Conservation (phyloP, 2,329 filamentous ascomycete species). For the Pseudogymnoascus sp. region DNA sequence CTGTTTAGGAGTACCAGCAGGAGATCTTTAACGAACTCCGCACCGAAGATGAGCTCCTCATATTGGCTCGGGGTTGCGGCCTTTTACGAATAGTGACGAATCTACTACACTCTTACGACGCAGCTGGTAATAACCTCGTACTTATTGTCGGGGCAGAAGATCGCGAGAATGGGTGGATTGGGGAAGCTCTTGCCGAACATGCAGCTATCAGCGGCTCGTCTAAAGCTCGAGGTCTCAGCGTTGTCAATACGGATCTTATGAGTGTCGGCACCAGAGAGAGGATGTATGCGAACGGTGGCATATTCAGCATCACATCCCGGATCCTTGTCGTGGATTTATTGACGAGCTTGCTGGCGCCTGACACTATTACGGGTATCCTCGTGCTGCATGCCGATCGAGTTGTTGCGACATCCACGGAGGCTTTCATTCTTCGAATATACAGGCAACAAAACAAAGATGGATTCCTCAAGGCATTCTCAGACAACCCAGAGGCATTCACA, state of each 20-base stretch:
- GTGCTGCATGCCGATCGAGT: conserved; percentile 85
- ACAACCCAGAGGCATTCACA: conserved; percentile 85
- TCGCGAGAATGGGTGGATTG: conserved; percentile 93
- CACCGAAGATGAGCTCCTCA: conserved; percentile 84
- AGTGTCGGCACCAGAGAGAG: conserved; percentile 82
- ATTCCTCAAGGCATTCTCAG: conserved; percentile 93
- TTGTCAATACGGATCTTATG: conserved; percentile 92
- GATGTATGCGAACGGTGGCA: conserved; percentile 81
- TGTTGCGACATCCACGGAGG: conserved; percentile 79
- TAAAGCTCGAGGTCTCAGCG: conserved; percentile 74
- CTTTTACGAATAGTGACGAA: conserved; percentile 92
- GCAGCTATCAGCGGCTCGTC: conserved; percentile 80
- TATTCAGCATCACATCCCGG: conserved; percentile 92
- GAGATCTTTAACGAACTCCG: conserved; percentile 87
- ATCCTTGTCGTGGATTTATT: conserved; percentile 92
- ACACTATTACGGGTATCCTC: conserved; percentile 79
- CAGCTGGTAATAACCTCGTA: conserved; percentile 86
- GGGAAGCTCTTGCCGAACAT: conserved; percentile 91
- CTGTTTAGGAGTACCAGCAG: conserved; percentile 74
- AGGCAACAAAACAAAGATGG: conserved; percentile 89
- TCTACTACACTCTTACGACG: conserved; percentile 92
- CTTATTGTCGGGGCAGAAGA: conserved; percentile 85
- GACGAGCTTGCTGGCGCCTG: conserved; percentile 72
- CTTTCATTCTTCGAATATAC: conserved; percentile 90
- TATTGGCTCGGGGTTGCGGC: conserved; percentile 86